Base-by-base conservation (phyloP, 805 yeast species). In the Scheffersomyces coipomensis region DNA sequence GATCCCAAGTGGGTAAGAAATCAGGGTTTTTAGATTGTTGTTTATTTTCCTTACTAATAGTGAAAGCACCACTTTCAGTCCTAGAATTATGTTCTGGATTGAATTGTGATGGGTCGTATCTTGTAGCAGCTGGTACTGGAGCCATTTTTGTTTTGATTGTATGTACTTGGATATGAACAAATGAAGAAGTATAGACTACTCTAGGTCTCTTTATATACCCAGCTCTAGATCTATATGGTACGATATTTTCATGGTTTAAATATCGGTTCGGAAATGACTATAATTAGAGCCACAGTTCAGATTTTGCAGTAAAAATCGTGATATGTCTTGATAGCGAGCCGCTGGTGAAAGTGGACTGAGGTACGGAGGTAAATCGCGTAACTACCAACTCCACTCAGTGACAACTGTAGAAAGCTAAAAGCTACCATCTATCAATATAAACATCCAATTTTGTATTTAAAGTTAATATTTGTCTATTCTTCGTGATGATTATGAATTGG, bases 1-100 rank as follows among this genome's bases (percentile, higher is more conserved):
- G 66, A 44, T 62, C 53, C 68, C 68, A 63, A 11, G 63, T 53
- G 3, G 68, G 68, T 36, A 63, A 49, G 37, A 48, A 62, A 9
- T 60, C 60, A 2, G 61, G 64, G 38, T 42, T 54, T 12, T 53
- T 42, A 13, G 63, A 44, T 34, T 47, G 45, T 15, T 43, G 47
- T 18, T 58, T 48, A 36, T 54, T 56, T 30, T 44, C 48, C 29
- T 49, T 44, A 42, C 48, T 55, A 9, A 61, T 61, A 11, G 62
- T 58, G 22, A 42, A 51, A 9, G 62, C 55, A 7, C 69, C 69
- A 16, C 38, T 38, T 15, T 34, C 33, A 10, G 56, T 52, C 32
- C 37, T 47, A 18, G 46, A 49, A 25, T 44, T 44, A 40, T 53
- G 55, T 19, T 43, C 44, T n/a, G 44, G 34, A 39, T 51, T 52